Conservation (phyloP, 441 rosid species). For the Brassica hybrid region DNA sequence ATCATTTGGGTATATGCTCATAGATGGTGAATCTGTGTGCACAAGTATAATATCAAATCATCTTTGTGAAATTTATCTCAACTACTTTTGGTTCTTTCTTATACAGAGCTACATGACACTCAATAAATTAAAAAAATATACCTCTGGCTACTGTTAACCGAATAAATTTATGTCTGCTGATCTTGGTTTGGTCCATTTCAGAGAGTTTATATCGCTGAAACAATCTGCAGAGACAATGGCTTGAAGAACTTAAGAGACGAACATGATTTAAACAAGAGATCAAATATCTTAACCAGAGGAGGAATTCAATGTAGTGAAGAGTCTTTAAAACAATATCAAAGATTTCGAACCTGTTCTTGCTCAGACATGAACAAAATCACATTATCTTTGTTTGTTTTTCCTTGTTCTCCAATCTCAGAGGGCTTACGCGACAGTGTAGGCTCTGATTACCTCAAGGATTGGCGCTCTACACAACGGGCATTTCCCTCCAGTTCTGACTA, state of each 20-base stretch:
- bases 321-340: background rate
- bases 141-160: background rate
- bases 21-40: background rate
- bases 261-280: background rate
- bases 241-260: conserved; percentile 1
- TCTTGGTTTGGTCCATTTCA: conserved; percentile 1
- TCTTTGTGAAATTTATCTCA: background rate
- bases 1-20: background rate
- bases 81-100: background rate
- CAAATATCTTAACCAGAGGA: background rate
- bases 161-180: background rate
- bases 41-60: background rate
- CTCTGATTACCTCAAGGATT: conserved; percentile 16
- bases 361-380: conserved; percentile 2
- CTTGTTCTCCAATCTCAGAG: background rate
- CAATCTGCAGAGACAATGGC: conserved; percentile 14
- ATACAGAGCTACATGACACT: background rate
- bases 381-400: background rate
- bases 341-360: conserved; percentile 12
- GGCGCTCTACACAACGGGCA: conserved; percentile 25
- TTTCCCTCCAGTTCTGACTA: conserved; percentile 12
- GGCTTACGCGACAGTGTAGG: conserved; percentile 2
- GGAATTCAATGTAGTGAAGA: background rate
- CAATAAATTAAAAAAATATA: background rate
- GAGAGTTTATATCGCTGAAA: background rate